Base-by-base conservation (phyloP, 2,329 filamentous ascomycete species). In the Pseudogymnoascus sp. region DNA sequence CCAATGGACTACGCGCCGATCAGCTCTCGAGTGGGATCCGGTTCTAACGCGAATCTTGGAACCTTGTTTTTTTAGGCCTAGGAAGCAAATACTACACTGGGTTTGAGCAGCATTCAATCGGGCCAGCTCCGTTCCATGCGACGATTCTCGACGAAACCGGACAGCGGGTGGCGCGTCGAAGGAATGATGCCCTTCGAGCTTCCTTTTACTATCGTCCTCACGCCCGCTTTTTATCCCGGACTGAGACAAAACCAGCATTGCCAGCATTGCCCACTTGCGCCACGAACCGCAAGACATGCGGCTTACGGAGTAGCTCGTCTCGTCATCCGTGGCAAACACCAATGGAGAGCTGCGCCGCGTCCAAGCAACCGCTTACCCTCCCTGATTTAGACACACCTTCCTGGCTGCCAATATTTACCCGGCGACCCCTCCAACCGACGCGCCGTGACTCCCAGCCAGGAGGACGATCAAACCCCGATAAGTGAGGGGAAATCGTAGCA, bases 301-400 rank as follows among this genome's bases (percentile, higher is more conserved):
- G 49, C 49, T 55, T 55, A 55, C 28, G 28, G 49, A 19, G 49
- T 55, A 55, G 49, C 49, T 55, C 28, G 49, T 55, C 49, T 55
- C 28, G 28, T 35, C 25, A 55, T 55, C 5, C 49, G 49, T 55
- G 49, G 28, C 49, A 55, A 33, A 55, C 28, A 55, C 49, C 49
- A 55, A 55, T 55, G 49, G 49, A 12, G 49, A 55, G 49, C 49
- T 55, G 28, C 49, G 49, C 28, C 49, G 28, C 49, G 49, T 55
- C 49, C 49, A 55, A 55, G 49, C 49, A 55, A 55, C 49, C 49
- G 49, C 49, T 55, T 55, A 35, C 49, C 49, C 49, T 55, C 49
- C 49, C 49, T 55, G 49, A 55, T 35, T 55, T 55, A 55, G 49
- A 55, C 49, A 55, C 49, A 55, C 28, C 49, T 55, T 55, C 49